These are phyloP conservation scores for Chaetothyriales sp. DNA, from an alignment of 2,329 filamentous ascomycete species.

Conservation along the genomic window DNA sequence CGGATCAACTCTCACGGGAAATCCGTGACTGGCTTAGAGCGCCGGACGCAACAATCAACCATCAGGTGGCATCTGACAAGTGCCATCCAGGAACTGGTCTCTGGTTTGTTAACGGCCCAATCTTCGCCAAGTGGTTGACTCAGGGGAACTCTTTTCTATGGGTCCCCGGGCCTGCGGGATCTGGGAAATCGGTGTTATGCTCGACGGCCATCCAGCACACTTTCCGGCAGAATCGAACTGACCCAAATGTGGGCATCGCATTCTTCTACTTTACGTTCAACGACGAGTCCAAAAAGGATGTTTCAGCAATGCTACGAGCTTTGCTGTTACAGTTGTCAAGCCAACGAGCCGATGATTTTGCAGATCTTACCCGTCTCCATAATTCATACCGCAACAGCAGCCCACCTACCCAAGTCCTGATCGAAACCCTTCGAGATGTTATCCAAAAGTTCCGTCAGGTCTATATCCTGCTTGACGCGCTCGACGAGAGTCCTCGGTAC, in stretches of 20 bases:
- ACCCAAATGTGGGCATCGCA: slow-evolving; percentile 13
- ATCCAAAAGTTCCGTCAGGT: slow-evolving; percentile 5
- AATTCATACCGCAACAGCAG: neutral
- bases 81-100: slow-evolving; percentile 21
- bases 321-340: slow-evolving; percentile 18
- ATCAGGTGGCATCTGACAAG: slow-evolving; percentile 22
- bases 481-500: slow-evolving; percentile 11
- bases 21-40: slow-evolving; percentile 24
- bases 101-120: slow-evolving; percentile 19
- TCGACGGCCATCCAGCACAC: slow-evolving; percentile 19
- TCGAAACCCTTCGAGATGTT: neutral
- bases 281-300: slow-evolving; percentile 18
- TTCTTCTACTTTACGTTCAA: slow-evolving; percentile 21
- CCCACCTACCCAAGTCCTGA: neutral
- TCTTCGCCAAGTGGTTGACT: slow-evolving; percentile 17
- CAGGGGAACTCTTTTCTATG: slow-evolving; percentile 19
- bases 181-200: slow-evolving; percentile 22
- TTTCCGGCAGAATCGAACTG: slow-evolving; percentile 7
- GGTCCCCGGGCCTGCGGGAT: slow-evolving; percentile 21
- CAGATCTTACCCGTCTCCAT: slow-evolving; percentile 1
- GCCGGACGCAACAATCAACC: slow-evolving; percentile 24
- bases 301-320: slow-evolving; percentile 16
- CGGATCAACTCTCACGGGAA: neutral
- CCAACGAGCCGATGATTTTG: neutral
- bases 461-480: slow-evolving; percentile 13